These are phyloP conservation scores for Wakefieldia striispora DNA, from an alignment of 768 basidiomycete genomes.

Conservation along the genomic window DNA sequence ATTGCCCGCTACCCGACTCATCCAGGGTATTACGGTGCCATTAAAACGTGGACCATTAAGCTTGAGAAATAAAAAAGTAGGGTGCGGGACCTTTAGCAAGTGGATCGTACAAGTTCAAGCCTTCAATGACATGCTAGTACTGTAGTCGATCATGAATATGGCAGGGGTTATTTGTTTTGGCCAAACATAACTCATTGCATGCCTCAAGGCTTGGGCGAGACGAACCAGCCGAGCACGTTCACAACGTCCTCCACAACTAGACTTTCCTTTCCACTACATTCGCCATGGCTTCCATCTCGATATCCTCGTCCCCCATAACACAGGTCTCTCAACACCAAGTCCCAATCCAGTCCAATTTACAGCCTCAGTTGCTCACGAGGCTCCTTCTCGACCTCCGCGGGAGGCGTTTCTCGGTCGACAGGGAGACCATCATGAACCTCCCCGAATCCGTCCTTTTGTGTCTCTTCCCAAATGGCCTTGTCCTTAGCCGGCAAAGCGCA, in stretches of 20 bases:
- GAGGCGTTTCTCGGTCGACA: conserved; percentile 87
- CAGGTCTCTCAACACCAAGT: conserved; percentile 52
- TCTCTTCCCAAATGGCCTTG: conserved; percentile 95
- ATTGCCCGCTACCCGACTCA: not conserved
- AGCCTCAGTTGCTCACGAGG: conserved; percentile 85
- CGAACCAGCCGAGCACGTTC: conserved; percentile 16
- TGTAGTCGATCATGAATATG: too few species aligned
- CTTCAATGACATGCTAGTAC: too few species aligned
- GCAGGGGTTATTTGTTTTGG: conserved; percentile 23
- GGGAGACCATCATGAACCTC: conserved; percentile 97
- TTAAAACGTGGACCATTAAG: not conserved
- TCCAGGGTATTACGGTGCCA: not conserved
- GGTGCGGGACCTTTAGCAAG: too few species aligned
- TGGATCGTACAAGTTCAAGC: too few species aligned
- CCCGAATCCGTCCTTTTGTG: conserved; percentile 96
- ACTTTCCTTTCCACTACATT: conserved; percentile 13
- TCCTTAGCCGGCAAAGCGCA: conserved; percentile 82
- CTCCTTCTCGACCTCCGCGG: conserved; percentile 92
- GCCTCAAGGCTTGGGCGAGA: conserved; percentile 32
- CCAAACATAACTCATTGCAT: conserved; percentile 27
- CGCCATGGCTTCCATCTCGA: conserved; percentile 37
- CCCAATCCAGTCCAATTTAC: conserved; percentile 66
- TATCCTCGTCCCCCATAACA: conserved; percentile 56
- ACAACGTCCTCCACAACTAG: conserved; percentile 7
- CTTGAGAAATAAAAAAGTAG: too few species aligned